phyloP scores from a whole-genome alignment of 495 filamentous ascomycete species.

The Penicillium chermesinum region DNA sequence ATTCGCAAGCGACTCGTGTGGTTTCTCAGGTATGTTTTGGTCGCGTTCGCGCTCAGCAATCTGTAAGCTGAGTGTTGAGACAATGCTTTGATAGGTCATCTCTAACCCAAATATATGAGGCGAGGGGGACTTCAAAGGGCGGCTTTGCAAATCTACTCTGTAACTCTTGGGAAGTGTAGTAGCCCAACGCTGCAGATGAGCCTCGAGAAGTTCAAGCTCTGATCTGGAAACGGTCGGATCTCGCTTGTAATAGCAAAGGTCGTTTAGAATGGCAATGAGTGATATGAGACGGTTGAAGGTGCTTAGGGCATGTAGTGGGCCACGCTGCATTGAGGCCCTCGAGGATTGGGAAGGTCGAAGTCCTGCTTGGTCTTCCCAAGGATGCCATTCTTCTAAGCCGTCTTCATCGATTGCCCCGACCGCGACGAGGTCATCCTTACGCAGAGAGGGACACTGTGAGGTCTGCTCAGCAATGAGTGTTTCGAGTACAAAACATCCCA shows the following conservation, averaged over 20 bases:
- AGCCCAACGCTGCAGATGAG: constrained; percentile 35
- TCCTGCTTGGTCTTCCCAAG: constrained; percentile 51
- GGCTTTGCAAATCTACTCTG: constrained; percentile 29
- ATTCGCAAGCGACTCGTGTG: constrained; percentile 21
- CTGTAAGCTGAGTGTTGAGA: constrained; percentile 25
- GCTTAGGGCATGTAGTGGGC: constrained; percentile 52
- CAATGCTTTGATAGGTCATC: constrained; percentile 35
- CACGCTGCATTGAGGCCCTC: constrained; percentile 37
- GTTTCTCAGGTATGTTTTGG: constrained; percentile 18
- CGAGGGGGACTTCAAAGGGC: constrained; percentile 21
- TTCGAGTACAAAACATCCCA: constrained; percentile 62
- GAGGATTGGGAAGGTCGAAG: constrained; percentile 29
- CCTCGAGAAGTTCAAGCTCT: constrained; percentile 32
- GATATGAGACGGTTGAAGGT: constrained; percentile 54
- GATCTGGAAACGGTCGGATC: constrained; percentile 21
- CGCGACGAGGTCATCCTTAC: constrained; percentile 38
- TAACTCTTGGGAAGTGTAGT: constrained; percentile 31
- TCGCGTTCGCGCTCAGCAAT: constrained; percentile 26
- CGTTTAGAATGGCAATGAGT: constrained; percentile 43
- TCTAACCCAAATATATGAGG: constrained; percentile 40
- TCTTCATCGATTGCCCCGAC: constrained; percentile 51
- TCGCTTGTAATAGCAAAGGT: constrained; percentile 30
- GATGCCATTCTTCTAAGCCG: constrained; percentile 67
- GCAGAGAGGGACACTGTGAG: constrained; percentile 47
- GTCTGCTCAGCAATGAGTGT: constrained; percentile 53